Base-by-base conservation (phyloP, 208 protist species). In the Leishmania martiniquensis region DNA sequence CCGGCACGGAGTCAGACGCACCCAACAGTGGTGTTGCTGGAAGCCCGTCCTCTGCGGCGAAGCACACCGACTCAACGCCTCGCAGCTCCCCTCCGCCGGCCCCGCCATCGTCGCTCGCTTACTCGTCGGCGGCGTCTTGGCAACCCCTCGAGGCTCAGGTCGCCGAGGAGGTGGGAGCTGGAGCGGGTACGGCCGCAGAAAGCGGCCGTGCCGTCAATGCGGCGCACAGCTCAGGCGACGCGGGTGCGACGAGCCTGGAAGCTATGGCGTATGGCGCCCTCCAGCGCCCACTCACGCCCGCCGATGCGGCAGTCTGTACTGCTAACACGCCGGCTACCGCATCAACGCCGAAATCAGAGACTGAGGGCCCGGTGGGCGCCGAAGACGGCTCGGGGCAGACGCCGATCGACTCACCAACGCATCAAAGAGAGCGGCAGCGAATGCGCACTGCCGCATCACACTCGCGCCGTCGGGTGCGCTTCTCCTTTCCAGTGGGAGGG, bases 401-500 rank as follows among this genome's bases (percentile, higher is more conserved):
- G 10, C 42, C 9, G 42, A n/a, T 49, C 39, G 39, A 29, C 37
- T 0, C 63, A 69, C 34, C 20, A 29, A 20, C 17, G 39, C 5
- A 45, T 20, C 0, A 42, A 45, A 22, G 63, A 69, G n/a, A 42
- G 29, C 22, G 6, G 12, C 42, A 49, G 42, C 63, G 13, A 42
- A 47, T 49, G 42, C 0, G 6, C 13, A 4, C 25, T 9, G 63
- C 25, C 29, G 42, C 15, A 9, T n/a, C 63, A 15, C 39, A 68
- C 17, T 37, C 69, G 57, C 59, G 37, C 1, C 76, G 71, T 13
- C 77, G 71, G 4, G 77, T 81, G 51, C 59, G 62, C 52, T 76
- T 81, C 70, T 81, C 77, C 22, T n/a, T 81, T 49, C 62, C 63
- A 5, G 25, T 42, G n/a, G 72, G 62, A 49, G 34, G 39, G 20